These are phyloP conservation scores for Ilyonectria mors-panacis DNA, from an alignment of 2,329 filamentous ascomycete species.

Conservation along the genomic window DNA sequence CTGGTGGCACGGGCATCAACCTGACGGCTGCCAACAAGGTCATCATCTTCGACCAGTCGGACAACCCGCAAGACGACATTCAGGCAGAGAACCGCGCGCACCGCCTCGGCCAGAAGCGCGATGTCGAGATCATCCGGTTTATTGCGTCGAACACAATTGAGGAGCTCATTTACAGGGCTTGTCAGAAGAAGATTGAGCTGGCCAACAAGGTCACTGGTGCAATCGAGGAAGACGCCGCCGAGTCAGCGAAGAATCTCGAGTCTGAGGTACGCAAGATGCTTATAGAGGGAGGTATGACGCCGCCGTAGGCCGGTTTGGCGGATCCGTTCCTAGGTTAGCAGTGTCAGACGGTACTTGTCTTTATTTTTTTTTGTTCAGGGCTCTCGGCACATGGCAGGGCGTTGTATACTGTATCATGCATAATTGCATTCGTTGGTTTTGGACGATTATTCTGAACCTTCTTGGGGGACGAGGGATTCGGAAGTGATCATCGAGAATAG, in stretches of 20 bases:
- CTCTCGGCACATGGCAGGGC: slow-evolving; percentile 15
- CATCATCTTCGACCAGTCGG: slow-evolving; percentile 96
- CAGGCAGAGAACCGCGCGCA: slow-evolving; percentile 98
- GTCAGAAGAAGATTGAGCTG: slow-evolving; percentile 92
- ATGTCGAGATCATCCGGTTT: slow-evolving; percentile 91
- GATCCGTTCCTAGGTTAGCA: slow-evolving; percentile 9
- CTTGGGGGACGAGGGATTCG: background rate
- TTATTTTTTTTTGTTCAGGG: slow-evolving; percentile 8
- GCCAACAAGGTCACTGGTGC: slow-evolving; percentile 73
- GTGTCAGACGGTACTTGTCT: background rate
- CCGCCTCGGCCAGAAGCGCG: slow-evolving; percentile 89
- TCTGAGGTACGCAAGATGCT: slow-evolving; percentile 62
- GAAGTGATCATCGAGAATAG: background rate
- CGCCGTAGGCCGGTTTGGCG: slow-evolving; percentile 50
- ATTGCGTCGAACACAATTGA: slow-evolving; percentile 89
- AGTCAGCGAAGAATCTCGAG: slow-evolving; percentile 57
- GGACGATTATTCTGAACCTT: background rate
- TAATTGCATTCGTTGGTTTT: slow-evolving; percentile 1
- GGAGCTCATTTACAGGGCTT: slow-evolving; percentile 92
- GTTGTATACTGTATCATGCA: slow-evolving; percentile 2
- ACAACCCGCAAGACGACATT: slow-evolving; percentile 98
- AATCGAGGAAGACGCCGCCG: slow-evolving; percentile 48
- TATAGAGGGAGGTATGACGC: slow-evolving; percentile 57
- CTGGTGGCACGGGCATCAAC: slow-evolving; percentile 97
- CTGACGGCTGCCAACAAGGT: slow-evolving; percentile 97